Evolutionary conservation across 106 monocot genomes (phyloP).

Genomic region (Dioscorea zingiberensis): DNA sequence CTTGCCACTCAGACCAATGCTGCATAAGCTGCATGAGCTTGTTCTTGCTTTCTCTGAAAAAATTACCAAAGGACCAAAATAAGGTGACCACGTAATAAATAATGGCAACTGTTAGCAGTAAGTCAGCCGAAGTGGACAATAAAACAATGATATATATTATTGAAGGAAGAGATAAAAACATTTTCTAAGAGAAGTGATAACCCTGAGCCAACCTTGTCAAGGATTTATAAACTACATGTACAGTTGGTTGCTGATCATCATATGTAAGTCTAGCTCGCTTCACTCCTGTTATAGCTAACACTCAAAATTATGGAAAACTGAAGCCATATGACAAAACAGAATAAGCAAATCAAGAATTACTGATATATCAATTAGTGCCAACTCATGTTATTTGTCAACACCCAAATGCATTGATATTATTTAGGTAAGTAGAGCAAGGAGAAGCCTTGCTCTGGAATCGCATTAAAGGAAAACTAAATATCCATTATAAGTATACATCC

Average conservation of each 20-base stretch:
- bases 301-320: constrained; percentile 37
- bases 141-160: neutral
- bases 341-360: too few relatives aligned
- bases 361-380: too few relatives aligned
- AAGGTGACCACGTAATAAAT: neutral
- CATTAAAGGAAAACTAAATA: too few relatives aligned
- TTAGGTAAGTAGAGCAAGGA: too few relatives aligned
- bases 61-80: neutral
- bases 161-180: neutral
- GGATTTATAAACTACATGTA: constrained; percentile 61
- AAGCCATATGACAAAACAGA: neutral
- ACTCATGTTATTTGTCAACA: too few relatives aligned
- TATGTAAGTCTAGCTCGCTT: constrained; percentile 68
- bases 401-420: too few relatives aligned
- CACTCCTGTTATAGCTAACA: constrained; percentile 40
- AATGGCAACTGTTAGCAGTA: neutral
- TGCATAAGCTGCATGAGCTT: constrained; percentile 85
- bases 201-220: constrained; percentile 64
- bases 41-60: constrained; percentile 76
- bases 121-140: neutral
- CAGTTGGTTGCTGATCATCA: constrained; percentile 66
- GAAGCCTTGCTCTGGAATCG: too few relatives aligned
- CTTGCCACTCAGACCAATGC: constrained; percentile 88
- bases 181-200: neutral
- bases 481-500: too few relatives aligned